Conservation (phyloP, 495 filamentous ascomycete genomes). For the Talaromyces trachyspermus region DNA sequence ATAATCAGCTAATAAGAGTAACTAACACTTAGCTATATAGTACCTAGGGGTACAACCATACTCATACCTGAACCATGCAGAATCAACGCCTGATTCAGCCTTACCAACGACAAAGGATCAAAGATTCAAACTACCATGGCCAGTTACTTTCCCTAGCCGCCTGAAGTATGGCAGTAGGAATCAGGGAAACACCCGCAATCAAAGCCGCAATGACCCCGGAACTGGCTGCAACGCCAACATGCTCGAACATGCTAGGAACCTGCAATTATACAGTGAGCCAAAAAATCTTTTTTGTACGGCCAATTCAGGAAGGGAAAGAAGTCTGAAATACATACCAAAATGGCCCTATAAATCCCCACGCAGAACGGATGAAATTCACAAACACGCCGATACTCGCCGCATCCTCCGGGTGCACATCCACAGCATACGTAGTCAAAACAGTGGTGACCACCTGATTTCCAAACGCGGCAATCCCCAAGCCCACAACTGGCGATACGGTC, state of each 20-base stretch:
- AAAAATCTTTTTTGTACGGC: no score
- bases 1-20: no score
- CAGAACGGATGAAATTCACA: slow-evolving; percentile 45
- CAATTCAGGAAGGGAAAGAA: no score
- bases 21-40: no score
- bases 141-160: no score
- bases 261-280: no score
- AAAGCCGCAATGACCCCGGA: slow-evolving; percentile 15
- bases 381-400: slow-evolving; percentile 49
- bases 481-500: slow-evolving; percentile 44
- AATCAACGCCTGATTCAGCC: no score
- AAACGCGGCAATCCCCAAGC: slow-evolving; percentile 39
- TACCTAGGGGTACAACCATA: no score
- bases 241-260: slow-evolving; percentile 29
- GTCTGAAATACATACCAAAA: slow-evolving; percentile 43
- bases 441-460: slow-evolving; percentile 53
- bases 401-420: slow-evolving; percentile 44
- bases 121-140: no score
- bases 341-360: slow-evolving; percentile 51
- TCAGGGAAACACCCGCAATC: background rate
- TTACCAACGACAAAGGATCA: no score
- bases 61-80: no score
- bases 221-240: slow-evolving; percentile 22
- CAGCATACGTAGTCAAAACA: slow-evolving; percentile 45
- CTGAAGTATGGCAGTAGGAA: slow-evolving; percentile 21